Evolutionary conservation across 805 yeast species (phyloP).

Genomic region (Scheffersomyces amazonensis): DNA sequence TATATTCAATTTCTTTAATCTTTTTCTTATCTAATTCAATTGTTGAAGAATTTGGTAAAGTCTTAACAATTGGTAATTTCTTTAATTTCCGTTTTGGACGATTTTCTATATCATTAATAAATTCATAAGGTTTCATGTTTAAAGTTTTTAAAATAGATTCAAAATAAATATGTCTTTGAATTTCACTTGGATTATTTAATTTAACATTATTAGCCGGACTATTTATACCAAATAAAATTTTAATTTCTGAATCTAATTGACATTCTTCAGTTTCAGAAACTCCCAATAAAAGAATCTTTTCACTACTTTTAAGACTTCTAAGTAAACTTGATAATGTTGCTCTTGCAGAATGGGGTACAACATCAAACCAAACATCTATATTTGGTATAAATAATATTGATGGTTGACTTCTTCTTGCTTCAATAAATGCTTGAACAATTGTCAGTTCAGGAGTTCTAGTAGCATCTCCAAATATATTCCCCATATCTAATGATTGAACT

Average conservation of each 20-base stretch:
- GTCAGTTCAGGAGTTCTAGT: constrained; percentile 80
- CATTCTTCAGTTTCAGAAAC: constrained; percentile 52
- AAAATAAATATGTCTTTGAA: constrained; percentile 59
- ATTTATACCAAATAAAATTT: constrained; percentile 56
- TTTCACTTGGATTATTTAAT: constrained; percentile 38
- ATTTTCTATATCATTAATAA: constrained; percentile 58
- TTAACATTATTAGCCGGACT: constrained; percentile 42
- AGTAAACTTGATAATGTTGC: constrained; percentile 71
- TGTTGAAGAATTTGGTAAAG: constrained; percentile 15
- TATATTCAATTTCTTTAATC: constrained; percentile 50
- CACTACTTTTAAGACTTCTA: constrained; percentile 65
- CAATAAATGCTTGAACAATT: constrained; percentile 78
- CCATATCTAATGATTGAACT: constrained; percentile 81
- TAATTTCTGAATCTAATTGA: constrained; percentile 46
- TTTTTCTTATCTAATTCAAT: constrained; percentile 39
- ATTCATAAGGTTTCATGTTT: constrained; percentile 65
- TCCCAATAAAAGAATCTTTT: constrained; percentile 71
- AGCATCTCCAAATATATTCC: constrained; percentile 72
- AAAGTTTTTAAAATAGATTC: constrained; percentile 51
- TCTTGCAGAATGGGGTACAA: constrained; percentile 66
- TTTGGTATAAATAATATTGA: constrained; percentile 82
- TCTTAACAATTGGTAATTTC: constrained; percentile 28
- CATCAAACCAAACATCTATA: constrained; percentile 69
- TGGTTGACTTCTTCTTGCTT: constrained; percentile 87
- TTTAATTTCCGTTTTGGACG: constrained; percentile 50